These are phyloP conservation scores for Brettanomyces bruxellensis DNA, from an alignment of 805 yeast genomes.

Conservation along the genomic window DNA sequence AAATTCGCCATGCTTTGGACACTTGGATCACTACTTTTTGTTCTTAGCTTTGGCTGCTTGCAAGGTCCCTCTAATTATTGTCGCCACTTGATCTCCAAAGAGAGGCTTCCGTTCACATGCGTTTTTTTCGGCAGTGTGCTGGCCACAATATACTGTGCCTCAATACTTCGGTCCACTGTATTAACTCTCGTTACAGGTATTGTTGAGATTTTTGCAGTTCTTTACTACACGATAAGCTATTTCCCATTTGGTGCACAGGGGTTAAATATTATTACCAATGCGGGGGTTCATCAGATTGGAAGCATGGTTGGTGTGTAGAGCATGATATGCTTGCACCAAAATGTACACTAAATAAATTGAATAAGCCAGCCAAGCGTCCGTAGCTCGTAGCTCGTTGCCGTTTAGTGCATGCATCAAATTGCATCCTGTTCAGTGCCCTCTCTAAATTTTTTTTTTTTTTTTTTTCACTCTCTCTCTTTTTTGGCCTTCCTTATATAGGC, in stretches of 20 bases:
- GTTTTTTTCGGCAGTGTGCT: slow-evolving; percentile 77
- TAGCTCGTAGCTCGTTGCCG: no score
- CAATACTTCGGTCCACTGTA: slow-evolving; percentile 60
- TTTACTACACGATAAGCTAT: slow-evolving; percentile 84
- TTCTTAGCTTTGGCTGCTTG: slow-evolving; percentile 79
- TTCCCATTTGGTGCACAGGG: slow-evolving; percentile 94
- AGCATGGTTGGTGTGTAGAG: slow-evolving; percentile 32
- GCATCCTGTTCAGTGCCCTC: no score
- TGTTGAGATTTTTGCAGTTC: slow-evolving; percentile 75
- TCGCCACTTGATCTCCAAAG: slow-evolving; percentile 63
- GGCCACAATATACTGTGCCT: slow-evolving; percentile 70
- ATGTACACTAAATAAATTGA: no score
- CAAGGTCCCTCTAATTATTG: slow-evolving; percentile 87
- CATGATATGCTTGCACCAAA: no score
- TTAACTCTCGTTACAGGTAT: slow-evolving; percentile 69
- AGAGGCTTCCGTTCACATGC: slow-evolving; percentile 69
- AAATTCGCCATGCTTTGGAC: slow-evolving; percentile 91
- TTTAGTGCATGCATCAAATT: no score
- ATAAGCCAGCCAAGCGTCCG: no score
- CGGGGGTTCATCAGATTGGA: slow-evolving; percentile 27
- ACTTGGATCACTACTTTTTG: slow-evolving; percentile 79
- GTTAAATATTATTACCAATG: slow-evolving; percentile 38
- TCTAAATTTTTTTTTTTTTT: no score
- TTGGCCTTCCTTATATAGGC: no score
- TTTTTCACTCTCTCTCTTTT: no score